Evolutionary conservation across 2,329 filamentous ascomycete genomes (phyloP).

Genomic region (Colletotrichum truncatum): DNA sequence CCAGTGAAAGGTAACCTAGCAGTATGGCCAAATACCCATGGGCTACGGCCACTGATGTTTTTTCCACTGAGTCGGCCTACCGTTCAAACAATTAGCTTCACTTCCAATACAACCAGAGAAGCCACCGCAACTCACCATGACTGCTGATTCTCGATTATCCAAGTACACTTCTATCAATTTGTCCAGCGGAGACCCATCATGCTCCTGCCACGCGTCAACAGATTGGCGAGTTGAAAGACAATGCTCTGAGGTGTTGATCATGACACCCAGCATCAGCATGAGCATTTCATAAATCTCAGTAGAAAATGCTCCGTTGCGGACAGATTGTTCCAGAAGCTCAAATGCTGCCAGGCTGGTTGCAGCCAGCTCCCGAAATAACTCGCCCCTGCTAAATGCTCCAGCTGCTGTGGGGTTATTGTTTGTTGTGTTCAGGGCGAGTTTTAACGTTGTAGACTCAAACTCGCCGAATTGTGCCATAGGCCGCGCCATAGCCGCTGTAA

Average conservation of each 20-base stretch:
- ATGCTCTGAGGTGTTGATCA: slow-evolving; percentile 90
- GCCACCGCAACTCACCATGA: slow-evolving; percentile 66
- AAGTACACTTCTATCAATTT: slow-evolving; percentile 72
- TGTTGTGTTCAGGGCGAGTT: slow-evolving; percentile 84
- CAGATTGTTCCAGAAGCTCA: slow-evolving; percentile 53
- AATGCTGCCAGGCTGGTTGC: slow-evolving; percentile 62
- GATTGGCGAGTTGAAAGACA: slow-evolving; percentile 67
- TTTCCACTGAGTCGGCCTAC: slow-evolving; percentile 76
- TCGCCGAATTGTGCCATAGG: slow-evolving; percentile 47
- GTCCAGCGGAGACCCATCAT: slow-evolving; percentile 58
- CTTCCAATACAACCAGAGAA: not conserved
- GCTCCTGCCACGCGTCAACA: slow-evolving; percentile 42
- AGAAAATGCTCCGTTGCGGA: slow-evolving; percentile 58
- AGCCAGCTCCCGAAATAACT: slow-evolving; percentile 59
- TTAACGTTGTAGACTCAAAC: slow-evolving; percentile 62
- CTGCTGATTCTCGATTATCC: slow-evolving; percentile 70
- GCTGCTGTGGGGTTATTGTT: slow-evolving; percentile 81
- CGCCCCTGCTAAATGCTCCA: slow-evolving; percentile 71
- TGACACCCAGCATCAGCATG: slow-evolving; percentile 80
- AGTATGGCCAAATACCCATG: slow-evolving; percentile 88
- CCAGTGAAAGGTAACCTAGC: slow-evolving; percentile 81
- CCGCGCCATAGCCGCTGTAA: slow-evolving; percentile 49
- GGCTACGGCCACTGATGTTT: slow-evolving; percentile 82
- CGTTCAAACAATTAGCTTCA: not conserved
- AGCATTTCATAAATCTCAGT: slow-evolving; percentile 71